Conservation (phyloP, 768 basidiomycete genomes). For the Kwoniella newhampshirensis region DNA sequence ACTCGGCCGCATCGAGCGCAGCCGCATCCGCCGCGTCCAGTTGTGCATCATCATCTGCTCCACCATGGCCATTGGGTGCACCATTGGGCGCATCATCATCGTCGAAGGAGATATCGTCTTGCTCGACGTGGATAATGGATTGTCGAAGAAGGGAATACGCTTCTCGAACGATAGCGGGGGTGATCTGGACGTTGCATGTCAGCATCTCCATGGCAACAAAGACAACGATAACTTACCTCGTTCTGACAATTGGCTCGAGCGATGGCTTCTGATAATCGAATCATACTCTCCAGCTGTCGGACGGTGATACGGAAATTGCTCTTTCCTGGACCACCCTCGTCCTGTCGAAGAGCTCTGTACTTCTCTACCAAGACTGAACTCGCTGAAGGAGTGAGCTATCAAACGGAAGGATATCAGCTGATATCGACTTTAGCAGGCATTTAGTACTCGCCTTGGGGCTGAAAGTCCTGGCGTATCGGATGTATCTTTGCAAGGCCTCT, state of each 20-base stretch:
- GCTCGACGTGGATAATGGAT: conserved; percentile 98
- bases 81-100: conserved; percentile 68
- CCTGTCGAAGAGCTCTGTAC: conserved; percentile 85
- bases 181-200: conserved; percentile 62
- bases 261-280: conserved; percentile 94
- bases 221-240: conserved; percentile 61
- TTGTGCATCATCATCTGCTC: conserved; percentile 63
- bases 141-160: conserved; percentile 90
- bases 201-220: neutral
- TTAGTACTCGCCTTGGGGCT: conserved; percentile 77
- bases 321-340: conserved; percentile 83
- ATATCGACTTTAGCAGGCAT: neutral
- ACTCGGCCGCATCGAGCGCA: conserved; percentile 55
- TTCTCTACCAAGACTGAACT: conserved; percentile 92
- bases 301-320: conserved; percentile 96
- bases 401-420: conserved; percentile 11
- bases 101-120: conserved; percentile 94
- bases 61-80: conserved; percentile 55
- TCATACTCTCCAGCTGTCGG: conserved; percentile 96
- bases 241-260: conserved; percentile 93
- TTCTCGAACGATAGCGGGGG: conserved; percentile 89
- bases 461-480: conserved; percentile 94
- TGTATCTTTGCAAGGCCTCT: conserved; percentile 92
- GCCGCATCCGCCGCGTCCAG: conserved; percentile 66
- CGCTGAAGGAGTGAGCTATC: conserved; percentile 84